A percentile compares a stretch with the other conserved stretches of the same genome.
Conservation (phyloP, 2,329 filamentous ascomycete species). For the Uncinocarpus reesii region DNA sequence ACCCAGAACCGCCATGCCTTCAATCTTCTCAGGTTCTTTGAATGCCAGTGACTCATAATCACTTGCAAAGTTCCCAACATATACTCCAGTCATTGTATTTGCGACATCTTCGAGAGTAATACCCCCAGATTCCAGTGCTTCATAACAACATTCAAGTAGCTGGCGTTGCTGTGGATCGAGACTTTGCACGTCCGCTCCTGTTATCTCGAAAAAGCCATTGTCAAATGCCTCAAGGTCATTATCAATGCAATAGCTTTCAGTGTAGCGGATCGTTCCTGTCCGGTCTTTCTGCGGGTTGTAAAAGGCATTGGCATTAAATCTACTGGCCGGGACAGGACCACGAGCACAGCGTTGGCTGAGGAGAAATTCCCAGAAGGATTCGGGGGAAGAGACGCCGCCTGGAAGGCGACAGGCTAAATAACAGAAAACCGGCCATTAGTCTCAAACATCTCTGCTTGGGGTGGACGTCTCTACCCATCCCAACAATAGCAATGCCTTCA, state of each 20-base stretch:
- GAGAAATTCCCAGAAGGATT: constrained; percentile 12
- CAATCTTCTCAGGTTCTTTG: constrained; percentile 13
- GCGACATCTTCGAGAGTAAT: constrained; percentile 20
- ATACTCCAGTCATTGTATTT: constrained; percentile 25
- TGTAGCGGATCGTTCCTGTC: constrained; percentile 3
- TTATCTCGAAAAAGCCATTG: constrained; percentile 26
- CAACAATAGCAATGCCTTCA: too few species aligned
- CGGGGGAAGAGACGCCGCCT: constrained; percentile 1
- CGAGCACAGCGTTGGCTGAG: constrained; percentile 12
- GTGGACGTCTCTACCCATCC: too few species aligned
- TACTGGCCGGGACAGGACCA: constrained; percentile 11
- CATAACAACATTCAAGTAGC: constrained; percentile 28
- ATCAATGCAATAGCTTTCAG: constrained; percentile 25
- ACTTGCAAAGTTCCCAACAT: constrained; percentile 24
- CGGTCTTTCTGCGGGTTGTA: neutral
- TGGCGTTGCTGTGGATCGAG: constrained; percentile 29
- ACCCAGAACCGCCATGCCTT: constrained; percentile 7
- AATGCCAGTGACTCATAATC: constrained; percentile 18
- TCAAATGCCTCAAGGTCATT: constrained; percentile 25
- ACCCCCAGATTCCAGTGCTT: constrained; percentile 25
- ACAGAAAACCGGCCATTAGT: too few species aligned
- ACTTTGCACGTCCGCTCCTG: constrained; percentile 21
- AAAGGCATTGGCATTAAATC: constrained; percentile 17
- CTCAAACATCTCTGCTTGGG: too few species aligned
- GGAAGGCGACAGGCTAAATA: constrained; percentile 11